Conservation (phyloP, 441 rosid species). For the Aleurites moluccanus region DNA sequence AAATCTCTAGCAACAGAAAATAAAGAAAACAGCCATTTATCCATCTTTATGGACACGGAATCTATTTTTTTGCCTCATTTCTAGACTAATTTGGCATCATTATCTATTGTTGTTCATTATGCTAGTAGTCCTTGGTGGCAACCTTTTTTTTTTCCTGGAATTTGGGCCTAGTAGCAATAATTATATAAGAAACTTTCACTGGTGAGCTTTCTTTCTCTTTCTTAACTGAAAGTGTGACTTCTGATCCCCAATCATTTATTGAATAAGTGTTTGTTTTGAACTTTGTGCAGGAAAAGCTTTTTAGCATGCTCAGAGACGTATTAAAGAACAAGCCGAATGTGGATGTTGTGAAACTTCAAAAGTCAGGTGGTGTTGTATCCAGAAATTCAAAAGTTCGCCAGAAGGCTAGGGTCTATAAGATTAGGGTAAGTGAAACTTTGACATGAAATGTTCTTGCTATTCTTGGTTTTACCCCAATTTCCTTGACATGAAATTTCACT, state of each 20-base stretch:
- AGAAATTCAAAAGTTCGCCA: constrained; percentile 63
- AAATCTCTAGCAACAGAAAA: background rate
- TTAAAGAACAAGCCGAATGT: constrained; percentile 60
- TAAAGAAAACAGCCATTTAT: background rate
- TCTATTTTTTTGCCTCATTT: background rate
- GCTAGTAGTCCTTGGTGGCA: background rate
- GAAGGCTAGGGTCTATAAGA: constrained; percentile 56
- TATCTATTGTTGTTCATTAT: too few species aligned
- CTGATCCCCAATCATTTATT: background rate
- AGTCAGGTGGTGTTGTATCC: constrained; percentile 89
- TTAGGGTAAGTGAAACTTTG: constrained; percentile 50
- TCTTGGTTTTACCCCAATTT: background rate
- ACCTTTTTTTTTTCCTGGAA: background rate
- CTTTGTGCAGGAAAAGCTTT: constrained; percentile 73
- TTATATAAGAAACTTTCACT: background rate
- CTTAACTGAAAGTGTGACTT: background rate
- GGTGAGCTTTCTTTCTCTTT: background rate
- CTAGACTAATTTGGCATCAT: background rate
- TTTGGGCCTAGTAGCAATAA: background rate
- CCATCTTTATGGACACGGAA: background rate
- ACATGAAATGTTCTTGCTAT: background rate
- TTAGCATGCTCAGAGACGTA: constrained; percentile 82
- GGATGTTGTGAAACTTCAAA: constrained; percentile 87
- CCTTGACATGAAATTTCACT: background rate
- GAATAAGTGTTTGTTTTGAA: background rate